These are phyloP conservation scores for Solanum infundibuliforme DNA, from an alignment of 257 asterid genomes.

Conservation along the genomic window DNA sequence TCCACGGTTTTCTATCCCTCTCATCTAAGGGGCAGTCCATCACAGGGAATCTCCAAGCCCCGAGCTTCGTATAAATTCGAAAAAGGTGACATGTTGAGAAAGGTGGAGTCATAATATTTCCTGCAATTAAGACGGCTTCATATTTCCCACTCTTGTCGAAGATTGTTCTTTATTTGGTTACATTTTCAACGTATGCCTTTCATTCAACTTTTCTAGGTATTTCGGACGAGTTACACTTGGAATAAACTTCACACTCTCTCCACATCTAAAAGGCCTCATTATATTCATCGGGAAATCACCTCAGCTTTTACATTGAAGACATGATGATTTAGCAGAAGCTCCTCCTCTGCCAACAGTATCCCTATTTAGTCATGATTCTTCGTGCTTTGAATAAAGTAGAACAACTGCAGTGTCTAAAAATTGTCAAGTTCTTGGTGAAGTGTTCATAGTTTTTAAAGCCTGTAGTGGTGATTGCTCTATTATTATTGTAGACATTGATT, in stretches of 20 bases:
- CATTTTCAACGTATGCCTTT: background rate
- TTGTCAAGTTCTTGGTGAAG: background rate
- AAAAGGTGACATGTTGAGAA: background rate
- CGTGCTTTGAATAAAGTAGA: background rate
- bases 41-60: background rate
- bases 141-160: background rate
- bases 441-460: background rate
- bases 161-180: background rate
- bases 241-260: background rate
- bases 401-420: background rate
- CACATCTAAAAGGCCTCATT: background rate
- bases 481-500: constrained; percentile 1
- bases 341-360: background rate
- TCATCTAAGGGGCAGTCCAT: background rate
- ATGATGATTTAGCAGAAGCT: background rate
- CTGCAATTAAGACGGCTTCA: background rate
- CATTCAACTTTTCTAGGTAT: background rate
- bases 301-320: background rate
- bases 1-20: background rate
- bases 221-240: background rate
- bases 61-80: background rate
- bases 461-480: background rate
- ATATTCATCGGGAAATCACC: background rate
- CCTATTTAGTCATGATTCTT: background rate
- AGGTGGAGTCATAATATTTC: background rate